Conservation (phyloP, 1,139 yeast genomes). For the Candida frijolesensis region DNA sequence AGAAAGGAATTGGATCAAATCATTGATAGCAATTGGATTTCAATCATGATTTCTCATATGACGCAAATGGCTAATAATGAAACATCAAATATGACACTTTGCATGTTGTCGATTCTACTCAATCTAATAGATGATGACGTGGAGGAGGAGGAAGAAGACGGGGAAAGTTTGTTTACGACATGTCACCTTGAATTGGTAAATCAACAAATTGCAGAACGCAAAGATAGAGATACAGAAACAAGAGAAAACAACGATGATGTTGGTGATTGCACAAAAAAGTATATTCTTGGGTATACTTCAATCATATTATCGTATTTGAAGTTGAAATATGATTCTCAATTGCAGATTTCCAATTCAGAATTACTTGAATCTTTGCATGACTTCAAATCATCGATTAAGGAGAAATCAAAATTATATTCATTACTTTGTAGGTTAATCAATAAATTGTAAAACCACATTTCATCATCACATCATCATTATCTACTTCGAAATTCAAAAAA, state of each 20-base stretch:
- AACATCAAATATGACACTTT: conserved; percentile 9
- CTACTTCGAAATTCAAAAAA: conserved; percentile 11
- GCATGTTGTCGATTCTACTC: conserved; percentile 8
- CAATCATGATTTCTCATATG: not conserved
- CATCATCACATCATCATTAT: not conserved
- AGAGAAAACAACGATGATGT: no score
- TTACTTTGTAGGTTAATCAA: not conserved
- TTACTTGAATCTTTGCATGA: not conserved
- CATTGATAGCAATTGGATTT: not conserved
- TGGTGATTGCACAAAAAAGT: conserved; percentile 2
- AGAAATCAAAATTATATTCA: not conserved
- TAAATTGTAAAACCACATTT: not conserved
- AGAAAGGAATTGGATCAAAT: not conserved
- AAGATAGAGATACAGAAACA: conserved; percentile 1
- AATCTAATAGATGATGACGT: conserved; percentile 9
- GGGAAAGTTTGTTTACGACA: no score
- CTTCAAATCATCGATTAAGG: not conserved
- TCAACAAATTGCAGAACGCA: conserved; percentile 9
- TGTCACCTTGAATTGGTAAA: conserved; percentile 10
- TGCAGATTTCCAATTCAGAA: not conserved
- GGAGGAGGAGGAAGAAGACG: no score
- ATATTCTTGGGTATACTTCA: conserved; percentile 19
- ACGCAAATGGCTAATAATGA: not conserved
- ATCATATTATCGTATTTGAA: conserved; percentile 17
- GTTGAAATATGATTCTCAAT: not conserved